Base-by-base conservation (phyloP, 108 stramenopile species). In the Aurantiochytrium sp. region DNA sequence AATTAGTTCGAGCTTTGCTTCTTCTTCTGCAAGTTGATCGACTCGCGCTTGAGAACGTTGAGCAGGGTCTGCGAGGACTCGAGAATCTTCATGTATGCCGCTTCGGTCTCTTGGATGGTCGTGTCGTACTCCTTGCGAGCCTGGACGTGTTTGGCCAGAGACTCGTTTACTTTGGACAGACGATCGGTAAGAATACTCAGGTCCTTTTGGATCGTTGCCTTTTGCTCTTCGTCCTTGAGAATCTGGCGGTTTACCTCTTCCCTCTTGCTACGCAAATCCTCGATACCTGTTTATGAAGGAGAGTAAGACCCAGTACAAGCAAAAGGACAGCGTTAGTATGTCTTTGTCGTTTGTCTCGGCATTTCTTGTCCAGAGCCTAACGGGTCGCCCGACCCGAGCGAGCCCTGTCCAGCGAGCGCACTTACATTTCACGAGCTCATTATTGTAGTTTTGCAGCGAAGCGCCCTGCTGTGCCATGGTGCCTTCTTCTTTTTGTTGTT, bases 31-130 rank as follows among this genome's bases (percentile, higher is more conserved):
- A 94, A 59, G 89, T 89, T 91, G 58, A 72, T 53, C 18, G 93
- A 94, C 88, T 96, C 96, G 25, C 96, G 91, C 89, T 94, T 95
- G 72, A 96, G 94, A 5, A 96, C 96, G 76, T 96, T 94, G 43
- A 96, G 92, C 35, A 96, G 89, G 0, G 95, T 96, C 69, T 95
- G 95, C 44, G 95, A 95, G n/a, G 91, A 92, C 90, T 96, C 96
- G 51, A 96, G 89, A 44, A 96, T 96, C 93, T 96, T 96, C 94
- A 95, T 95, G 89, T 96, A 95, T 4, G 95, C 95, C 12, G 95
- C 94, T 91, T 95, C 95, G 25, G 95, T 95, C 91, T 95, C 95
- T 91, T 95, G 94, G 59, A 95, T 94, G 14, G 95, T 95, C 44
- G 90, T 90, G 72, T 95, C 94, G 91, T 94, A 95, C 92, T 95